Evolutionary conservation across 2,329 filamentous ascomycete genomes (phyloP).

Genomic region (Neonectria magnoliae): DNA sequence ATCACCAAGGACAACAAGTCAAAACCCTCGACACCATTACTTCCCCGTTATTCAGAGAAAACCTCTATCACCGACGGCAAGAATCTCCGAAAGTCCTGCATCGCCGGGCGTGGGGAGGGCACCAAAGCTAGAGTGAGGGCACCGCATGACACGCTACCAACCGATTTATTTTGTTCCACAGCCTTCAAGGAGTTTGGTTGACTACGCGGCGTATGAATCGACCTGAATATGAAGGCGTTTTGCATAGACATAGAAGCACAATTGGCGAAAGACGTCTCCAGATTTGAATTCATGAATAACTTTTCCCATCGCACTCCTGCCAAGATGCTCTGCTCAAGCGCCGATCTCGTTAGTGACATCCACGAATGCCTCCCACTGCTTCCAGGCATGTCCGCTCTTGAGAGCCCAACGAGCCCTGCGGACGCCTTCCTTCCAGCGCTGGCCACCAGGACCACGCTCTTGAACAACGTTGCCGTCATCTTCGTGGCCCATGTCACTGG

Average conservation of each 20-base stretch:
- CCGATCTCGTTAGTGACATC: slow-evolving; percentile 74
- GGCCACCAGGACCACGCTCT: slow-evolving; percentile 85
- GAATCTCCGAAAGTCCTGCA: slow-evolving; percentile 15
- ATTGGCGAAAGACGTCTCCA: slow-evolving; percentile 8
- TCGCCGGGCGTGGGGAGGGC: slow-evolving; percentile 27
- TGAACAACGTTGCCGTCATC: slow-evolving; percentile 84
- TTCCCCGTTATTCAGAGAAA: slow-evolving; percentile 32
- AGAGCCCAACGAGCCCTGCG: slow-evolving; percentile 89
- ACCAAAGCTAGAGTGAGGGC: not conserved
- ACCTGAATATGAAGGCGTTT: slow-evolving; percentile 12
- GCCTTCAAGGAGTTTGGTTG: slow-evolving; percentile 6
- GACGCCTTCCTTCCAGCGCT: slow-evolving; percentile 95
- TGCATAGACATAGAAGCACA: slow-evolving; percentile 14
- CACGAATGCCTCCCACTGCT: slow-evolving; percentile 84
- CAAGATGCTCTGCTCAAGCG: slow-evolving; percentile 20
- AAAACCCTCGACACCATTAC: slow-evolving; percentile 8
- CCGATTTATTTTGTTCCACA: not conserved
- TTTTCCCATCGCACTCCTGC: slow-evolving; percentile 7
- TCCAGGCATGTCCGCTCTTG: slow-evolving; percentile 85
- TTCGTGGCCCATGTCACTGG: slow-evolving; percentile 79
- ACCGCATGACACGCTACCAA: slow-evolving; percentile 1
- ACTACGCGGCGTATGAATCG: slow-evolving; percentile 16
- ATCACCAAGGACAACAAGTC: slow-evolving; percentile 1
- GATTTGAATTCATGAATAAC: slow-evolving; percentile 17
- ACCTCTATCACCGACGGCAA: slow-evolving; percentile 28